Evolutionary conservation across 306 rosid species (phyloP), one percentile per base, ranked within the genome.

Genomic region (Ochetophila trinervis): DNA sequence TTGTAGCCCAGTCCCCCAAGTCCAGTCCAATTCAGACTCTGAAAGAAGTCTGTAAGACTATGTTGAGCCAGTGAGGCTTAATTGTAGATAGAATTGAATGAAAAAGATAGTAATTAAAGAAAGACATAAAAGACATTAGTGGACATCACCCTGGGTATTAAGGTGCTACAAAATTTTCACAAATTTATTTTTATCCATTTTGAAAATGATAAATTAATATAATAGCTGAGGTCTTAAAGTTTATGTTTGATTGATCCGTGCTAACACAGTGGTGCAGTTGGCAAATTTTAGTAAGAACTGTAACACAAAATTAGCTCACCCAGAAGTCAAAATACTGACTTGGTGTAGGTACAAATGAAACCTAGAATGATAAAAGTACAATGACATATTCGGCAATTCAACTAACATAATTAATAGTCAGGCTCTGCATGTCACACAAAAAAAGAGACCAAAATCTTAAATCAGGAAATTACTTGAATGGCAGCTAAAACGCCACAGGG

Each of bases 401-500:
- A 70, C 30, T 48, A 54, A 64, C 42, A 17, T 44, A 66, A 20
- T 53, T 57, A 53, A 24, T 32, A 36, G 37, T 40, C 74, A 27
- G 60, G 48, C 66, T 74, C 54, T 57, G 57, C 53, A 62, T 35
- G 74, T 37, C 52, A 59, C 53, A 47, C 40, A 67, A 66, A 79
- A 65, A 48, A 19, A 63, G 44, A 65, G 45, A 64, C 62, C 56
- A 14, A 55, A 55, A 74, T 48, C 62, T 58, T 23, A 58, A 80
- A 63, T 71, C 51, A 66, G 72, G 68, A 60, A 60, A 78, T 74
- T 90, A 93, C 99, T 80, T 93, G 99, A 81, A 93, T 80, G 69
- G 99, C 89, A 81, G 97, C 94, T 82, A 90, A 88, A 84, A 93
- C 97, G 52, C 97, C 99, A 83, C 99, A 93, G 63, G 99, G 99